A percentile compares a stretch with the other conserved stretches of the same genome.
Evolutionary conservation across 305 asterid genomes (phyloP).

Genomic region (Fraxinus platypoda): DNA sequence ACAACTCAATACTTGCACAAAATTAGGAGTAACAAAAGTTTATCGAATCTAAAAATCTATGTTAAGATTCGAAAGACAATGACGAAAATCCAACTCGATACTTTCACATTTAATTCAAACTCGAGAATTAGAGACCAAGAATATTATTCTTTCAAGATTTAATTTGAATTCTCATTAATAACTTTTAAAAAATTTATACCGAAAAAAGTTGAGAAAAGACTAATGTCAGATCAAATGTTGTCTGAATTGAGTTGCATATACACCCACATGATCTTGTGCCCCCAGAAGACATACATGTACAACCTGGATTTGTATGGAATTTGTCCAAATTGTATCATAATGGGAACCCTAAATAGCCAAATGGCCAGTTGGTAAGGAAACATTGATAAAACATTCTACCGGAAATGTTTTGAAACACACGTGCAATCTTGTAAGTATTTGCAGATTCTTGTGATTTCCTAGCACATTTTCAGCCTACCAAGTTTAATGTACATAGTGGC

Average conservation of each 20-base stretch:
- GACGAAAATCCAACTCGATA: neutral
- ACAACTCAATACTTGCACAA: neutral
- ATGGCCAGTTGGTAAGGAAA: slow-evolving; percentile 61
- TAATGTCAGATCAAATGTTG: neutral
- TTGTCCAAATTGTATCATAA: slow-evolving; percentile 11
- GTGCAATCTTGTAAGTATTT: slow-evolving; percentile 23
- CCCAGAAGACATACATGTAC: neutral
- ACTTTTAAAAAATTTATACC: neutral
- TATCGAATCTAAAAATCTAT: neutral
- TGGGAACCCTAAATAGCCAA: slow-evolving; percentile 28
- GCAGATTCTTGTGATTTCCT: neutral
- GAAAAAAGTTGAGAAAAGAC: neutral
- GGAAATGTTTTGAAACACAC: slow-evolving; percentile 26
- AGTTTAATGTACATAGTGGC: neutral
- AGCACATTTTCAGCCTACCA: neutral
- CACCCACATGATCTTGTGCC: neutral
- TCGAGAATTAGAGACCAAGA: neutral
- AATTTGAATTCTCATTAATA: neutral
- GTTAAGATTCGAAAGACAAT: neutral
- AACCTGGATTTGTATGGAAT: slow-evolving; percentile 17
- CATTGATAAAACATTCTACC: slow-evolving; percentile 20
- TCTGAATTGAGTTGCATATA: neutral
- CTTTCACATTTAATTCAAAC: neutral
- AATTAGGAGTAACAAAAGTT: neutral
- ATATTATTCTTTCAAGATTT: neutral